Conservation (phyloP, 345 rosid species). For the Firmiana major region DNA sequence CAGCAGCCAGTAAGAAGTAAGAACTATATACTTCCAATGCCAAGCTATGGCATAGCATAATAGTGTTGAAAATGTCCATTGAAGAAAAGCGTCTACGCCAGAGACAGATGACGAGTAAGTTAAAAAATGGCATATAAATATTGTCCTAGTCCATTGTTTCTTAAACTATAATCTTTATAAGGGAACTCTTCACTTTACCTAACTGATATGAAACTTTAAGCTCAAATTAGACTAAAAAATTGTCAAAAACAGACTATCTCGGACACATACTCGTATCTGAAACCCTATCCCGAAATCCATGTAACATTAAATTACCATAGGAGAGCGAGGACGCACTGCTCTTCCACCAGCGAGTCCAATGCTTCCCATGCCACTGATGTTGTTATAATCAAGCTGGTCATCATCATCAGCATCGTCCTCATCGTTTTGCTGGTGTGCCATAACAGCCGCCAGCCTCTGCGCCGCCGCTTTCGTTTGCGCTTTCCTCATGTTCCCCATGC, state of each 20-base stretch:
- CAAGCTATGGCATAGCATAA: not conserved
- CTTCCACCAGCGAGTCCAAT: constrained; percentile 60
- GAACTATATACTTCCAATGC: not conserved
- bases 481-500: constrained; percentile 42
- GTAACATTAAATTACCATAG: constrained; percentile 37
- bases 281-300: not conserved
- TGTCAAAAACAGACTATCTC: not conserved
- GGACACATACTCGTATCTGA: not conserved
- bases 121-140: not conserved
- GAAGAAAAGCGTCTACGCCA: not conserved
- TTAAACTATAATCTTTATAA: not conserved
- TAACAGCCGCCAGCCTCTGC: constrained; percentile 73
- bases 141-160: not conserved
- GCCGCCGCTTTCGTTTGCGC: constrained; percentile 95
- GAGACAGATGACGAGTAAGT: not conserved
- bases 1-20: not conserved
- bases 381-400: constrained; percentile 39
- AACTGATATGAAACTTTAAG: not conserved
- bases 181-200: too few relatives aligned
- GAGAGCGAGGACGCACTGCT: constrained; percentile 48
- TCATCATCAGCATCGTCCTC: constrained; percentile 43
- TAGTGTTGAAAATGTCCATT: not conserved
- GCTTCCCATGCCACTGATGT: constrained; percentile 30
- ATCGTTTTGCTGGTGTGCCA: constrained; percentile 50
- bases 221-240: not conserved